Evolutionary conservation across 257 asterid genomes (phyloP).

Genomic region (Lavandula angustifolia): DNA sequence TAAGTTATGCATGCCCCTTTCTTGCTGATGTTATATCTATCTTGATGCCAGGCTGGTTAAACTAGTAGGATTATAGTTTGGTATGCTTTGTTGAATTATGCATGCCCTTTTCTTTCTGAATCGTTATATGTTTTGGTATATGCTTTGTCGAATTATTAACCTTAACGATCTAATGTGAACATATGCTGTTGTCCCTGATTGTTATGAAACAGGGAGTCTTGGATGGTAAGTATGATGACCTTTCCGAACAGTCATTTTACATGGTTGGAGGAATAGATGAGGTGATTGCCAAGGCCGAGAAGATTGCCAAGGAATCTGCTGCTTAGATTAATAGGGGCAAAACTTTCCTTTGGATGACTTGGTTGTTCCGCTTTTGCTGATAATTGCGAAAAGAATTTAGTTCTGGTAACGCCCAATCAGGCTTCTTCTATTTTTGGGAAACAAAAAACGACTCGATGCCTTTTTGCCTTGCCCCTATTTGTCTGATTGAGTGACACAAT

Average conservation of each 20-base stretch:
- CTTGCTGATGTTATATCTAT: background rate
- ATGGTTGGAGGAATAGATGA: slow-evolving; percentile 99
- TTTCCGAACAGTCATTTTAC: slow-evolving; percentile 88
- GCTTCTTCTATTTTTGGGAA: slow-evolving; percentile 41
- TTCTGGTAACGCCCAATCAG: slow-evolving; percentile 35
- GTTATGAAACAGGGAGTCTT: slow-evolving; percentile 67
- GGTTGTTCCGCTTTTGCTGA: slow-evolving; percentile 35
- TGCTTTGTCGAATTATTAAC: background rate
- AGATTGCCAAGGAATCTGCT: slow-evolving; percentile 91
- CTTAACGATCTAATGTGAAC: background rate
- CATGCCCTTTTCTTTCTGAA: no score
- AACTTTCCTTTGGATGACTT: background rate
- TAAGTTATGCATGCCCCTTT: background rate
- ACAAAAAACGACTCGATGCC: slow-evolving; percentile 38
- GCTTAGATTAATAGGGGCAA: slow-evolving; percentile 38
- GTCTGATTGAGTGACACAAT: slow-evolving; percentile 48
- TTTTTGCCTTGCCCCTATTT: slow-evolving; percentile 41
- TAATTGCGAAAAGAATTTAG: slow-evolving; percentile 69
- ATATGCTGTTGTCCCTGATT: slow-evolving; percentile 1
- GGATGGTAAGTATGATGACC: slow-evolving; percentile 93
- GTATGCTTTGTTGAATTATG: no score
- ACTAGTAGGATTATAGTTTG: background rate
- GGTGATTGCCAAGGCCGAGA: slow-evolving; percentile 96
- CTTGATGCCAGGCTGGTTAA: no score
- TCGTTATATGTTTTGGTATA: no score